Percentiles rank a stretch among this genome's conserved stretches.
Evolutionary conservation across 768 basidiomycete genomes (phyloP).

Genomic region (Boletus reticulatus): DNA sequence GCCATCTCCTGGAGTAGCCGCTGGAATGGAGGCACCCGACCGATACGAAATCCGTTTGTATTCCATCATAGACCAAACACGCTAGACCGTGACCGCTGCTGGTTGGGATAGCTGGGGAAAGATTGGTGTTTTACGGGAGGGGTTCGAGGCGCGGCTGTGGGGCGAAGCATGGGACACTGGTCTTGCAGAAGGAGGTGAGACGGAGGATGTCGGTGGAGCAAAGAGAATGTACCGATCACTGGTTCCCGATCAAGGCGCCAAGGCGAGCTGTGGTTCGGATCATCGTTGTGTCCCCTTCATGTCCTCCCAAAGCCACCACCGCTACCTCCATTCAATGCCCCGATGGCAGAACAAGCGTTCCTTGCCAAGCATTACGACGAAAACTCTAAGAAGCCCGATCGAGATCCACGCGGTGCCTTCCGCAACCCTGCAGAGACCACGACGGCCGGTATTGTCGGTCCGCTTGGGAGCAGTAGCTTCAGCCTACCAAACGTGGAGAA

Average conservation of each 20-base stretch:
- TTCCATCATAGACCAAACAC: constrained; percentile 88
- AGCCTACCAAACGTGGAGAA: constrained; percentile 85
- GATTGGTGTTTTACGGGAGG: constrained; percentile 85
- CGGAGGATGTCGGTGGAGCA: constrained; percentile 49
- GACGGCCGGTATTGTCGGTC: constrained; percentile 81
- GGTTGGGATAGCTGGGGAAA: constrained; percentile 99
- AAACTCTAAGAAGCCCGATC: constrained; percentile 84
- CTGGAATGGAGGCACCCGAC: constrained; percentile 38
- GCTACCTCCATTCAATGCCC: constrained; percentile 74
- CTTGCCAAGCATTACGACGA: constrained; percentile 89
- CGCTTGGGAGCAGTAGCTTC: constrained; percentile 85
- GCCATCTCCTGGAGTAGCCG: constrained; percentile 40
- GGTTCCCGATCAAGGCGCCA: constrained; percentile 72
- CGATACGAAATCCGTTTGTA: constrained; percentile 77
- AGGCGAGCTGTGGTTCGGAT: constrained; percentile 43
- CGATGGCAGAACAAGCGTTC: constrained; percentile 88
- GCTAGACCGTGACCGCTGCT: constrained; percentile 87
- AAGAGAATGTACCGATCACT: constrained; percentile 65
- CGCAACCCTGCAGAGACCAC: constrained; percentile 66
- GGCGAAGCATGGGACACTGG: constrained; percentile 81
- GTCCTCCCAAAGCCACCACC: constrained; percentile 49
- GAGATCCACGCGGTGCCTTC: constrained; percentile 88
- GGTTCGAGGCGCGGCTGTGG: constrained; percentile 82
- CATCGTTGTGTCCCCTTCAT: background rate
- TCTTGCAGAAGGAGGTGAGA: constrained; percentile 45